Evolutionary conservation across 805 yeast genomes (phyloP), one percentile per base, ranked within the genome.

Genomic region (Ogataea degrootiae): DNA sequence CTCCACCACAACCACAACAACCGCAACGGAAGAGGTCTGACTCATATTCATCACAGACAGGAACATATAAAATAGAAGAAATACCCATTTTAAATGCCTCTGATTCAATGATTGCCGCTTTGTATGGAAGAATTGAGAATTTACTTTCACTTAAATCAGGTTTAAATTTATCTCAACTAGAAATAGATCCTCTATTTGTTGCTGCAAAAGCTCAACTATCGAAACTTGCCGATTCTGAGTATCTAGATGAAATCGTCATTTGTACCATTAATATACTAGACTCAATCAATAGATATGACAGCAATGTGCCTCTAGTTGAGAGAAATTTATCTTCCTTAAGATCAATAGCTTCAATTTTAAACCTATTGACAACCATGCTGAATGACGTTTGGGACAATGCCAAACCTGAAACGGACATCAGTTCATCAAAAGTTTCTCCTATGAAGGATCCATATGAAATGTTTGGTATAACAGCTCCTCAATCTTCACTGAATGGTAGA

Each of bases 111-210:
- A 67, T 73, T 17, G 63, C 63, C 1, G 66, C 70, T 17, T 58
- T 74, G 26, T 67, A 64, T 44, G 44, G 57, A 39, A 61, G 70
- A 50, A 55, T 73, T 5, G 69, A 64, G 44, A 35, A 53, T 1
- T 31, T 65, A 5, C 56, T 74, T 19, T 77, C 78, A 0, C 54
- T 63, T 17, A 64, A 66, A 45, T 63, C 73, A 2, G 70, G 70
- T 2, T 52, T 61, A 21, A 53, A 68, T 3, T 44, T 68, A 21
- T 52, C 65, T 4, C 74, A 71, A 44, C 62, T 72, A 12, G 71
- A 70, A 43, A 62, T 62, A 14, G 71, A 71, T 43, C 63, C 62
- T 2, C 53, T 59, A 34, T 73, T 63, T 52, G 52, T 62, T n/a
- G 63, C 62, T 41, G 56, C 68, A 11, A 63, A 68, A 47, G 56